Conservation (phyloP, 2,329 filamentous ascomycete genomes). For the Penicillium sp. region DNA sequence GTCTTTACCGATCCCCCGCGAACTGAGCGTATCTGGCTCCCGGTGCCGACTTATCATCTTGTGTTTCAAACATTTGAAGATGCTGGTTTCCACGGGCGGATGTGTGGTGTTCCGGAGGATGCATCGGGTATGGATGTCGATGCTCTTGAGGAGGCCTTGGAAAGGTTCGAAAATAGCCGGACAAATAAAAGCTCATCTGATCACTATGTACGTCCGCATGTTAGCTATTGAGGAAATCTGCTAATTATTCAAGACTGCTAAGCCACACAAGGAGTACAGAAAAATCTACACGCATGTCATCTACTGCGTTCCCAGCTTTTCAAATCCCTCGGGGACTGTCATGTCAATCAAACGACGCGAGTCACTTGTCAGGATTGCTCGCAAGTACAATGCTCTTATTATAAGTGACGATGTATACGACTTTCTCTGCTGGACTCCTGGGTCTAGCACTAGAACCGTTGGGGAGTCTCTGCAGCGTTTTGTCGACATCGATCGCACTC, state of each 20-base stretch:
- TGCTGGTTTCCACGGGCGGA: slow-evolving; percentile 63
- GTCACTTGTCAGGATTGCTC: slow-evolving; percentile 67
- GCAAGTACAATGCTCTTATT: slow-evolving; percentile 72
- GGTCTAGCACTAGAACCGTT: no score
- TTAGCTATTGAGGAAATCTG: background rate
- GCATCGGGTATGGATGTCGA: slow-evolving; percentile 70
- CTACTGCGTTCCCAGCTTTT: slow-evolving; percentile 21
- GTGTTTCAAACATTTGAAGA: slow-evolving; percentile 78
- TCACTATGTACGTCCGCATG: background rate
- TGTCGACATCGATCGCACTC: no score
- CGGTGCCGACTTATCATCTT: slow-evolving; percentile 76
- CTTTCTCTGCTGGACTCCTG: no score
- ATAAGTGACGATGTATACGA: slow-evolving; percentile 68
- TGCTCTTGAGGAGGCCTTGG: slow-evolving; percentile 52
- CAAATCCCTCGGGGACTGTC: slow-evolving; percentile 20
- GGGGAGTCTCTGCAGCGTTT: no score
- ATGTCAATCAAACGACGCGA: slow-evolving; percentile 50
- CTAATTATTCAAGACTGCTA: slow-evolving; percentile 58
- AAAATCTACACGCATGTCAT: slow-evolving; percentile 23
- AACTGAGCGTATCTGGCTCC: slow-evolving; percentile 72
- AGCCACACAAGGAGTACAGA: slow-evolving; percentile 7
- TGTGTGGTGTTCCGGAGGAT: slow-evolving; percentile 72
- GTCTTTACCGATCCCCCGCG: slow-evolving; percentile 74
- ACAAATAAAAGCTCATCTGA: background rate
- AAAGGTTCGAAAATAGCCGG: slow-evolving; percentile 27